These are phyloP conservation scores for Bipolaris oryzae DNA, from an alignment of 2,329 filamentous ascomycete species.

Conservation along the genomic window DNA sequence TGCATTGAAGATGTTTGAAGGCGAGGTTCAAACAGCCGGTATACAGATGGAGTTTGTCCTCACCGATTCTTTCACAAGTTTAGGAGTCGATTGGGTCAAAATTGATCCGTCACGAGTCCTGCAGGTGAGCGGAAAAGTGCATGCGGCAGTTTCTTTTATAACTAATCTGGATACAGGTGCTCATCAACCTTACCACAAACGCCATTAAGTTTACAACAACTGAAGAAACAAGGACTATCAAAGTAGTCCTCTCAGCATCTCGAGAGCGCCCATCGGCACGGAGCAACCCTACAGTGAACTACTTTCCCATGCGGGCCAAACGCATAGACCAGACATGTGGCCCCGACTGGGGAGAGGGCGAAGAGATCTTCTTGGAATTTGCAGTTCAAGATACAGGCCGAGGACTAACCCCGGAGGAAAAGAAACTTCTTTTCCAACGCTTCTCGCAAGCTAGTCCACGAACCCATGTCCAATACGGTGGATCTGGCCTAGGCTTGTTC, in stretches of 20 bases:
- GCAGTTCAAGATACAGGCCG: constrained; percentile 79
- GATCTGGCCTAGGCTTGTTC: constrained; percentile 78
- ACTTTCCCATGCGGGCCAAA: constrained; percentile 64
- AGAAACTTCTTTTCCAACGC: constrained; percentile 75
- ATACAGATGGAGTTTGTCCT: constrained; percentile 70
- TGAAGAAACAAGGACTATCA: constrained; percentile 66
- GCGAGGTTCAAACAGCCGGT: constrained; percentile 71
- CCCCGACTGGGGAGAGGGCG: constrained; percentile 72
- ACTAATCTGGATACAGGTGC: constrained; percentile 52
- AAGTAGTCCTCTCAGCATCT: constrained; percentile 69
- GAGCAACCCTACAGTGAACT: constrained; percentile 58
- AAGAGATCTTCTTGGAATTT: constrained; percentile 70
- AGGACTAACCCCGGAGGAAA: constrained; percentile 72
- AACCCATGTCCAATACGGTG: constrained; percentile 79
- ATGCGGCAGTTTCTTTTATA: background rate
- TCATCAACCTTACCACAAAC: constrained; percentile 82
- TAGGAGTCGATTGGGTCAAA: constrained; percentile 69
- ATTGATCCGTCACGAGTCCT: constrained; percentile 76
- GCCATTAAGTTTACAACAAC: constrained; percentile 80
- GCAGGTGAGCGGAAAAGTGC: constrained; percentile 52
- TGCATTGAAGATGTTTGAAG: constrained; percentile 78
- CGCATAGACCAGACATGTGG: constrained; percentile 56
- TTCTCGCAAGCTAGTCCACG: constrained; percentile 79
- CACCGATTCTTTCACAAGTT: constrained; percentile 64
- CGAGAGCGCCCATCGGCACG: constrained; percentile 58